A percentile compares a stretch with the other conserved stretches of the same genome.
These are phyloP conservation scores for Botrytis squamosa DNA, from an alignment of 2,329 filamentous ascomycete species.

Conservation along the genomic window DNA sequence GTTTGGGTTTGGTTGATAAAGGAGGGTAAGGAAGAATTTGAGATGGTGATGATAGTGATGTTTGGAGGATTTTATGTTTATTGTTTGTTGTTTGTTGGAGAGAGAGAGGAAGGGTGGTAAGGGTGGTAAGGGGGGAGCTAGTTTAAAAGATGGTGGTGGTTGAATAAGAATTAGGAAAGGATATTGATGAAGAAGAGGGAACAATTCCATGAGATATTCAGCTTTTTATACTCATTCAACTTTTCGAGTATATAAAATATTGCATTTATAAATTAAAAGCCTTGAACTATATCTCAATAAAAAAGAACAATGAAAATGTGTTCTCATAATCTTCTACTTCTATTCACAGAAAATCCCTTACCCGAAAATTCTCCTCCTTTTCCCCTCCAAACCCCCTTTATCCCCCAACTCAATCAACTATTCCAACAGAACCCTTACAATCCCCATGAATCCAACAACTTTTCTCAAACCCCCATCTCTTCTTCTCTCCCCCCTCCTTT, in stretches of 20 bases:
- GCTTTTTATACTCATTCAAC: background rate
- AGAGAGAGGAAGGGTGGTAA: background rate
- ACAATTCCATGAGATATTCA: background rate
- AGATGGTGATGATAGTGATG: background rate
- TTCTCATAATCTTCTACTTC: background rate
- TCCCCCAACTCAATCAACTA: background rate
- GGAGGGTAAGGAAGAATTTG: background rate
- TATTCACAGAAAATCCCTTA: background rate
- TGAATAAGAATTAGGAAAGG: too few species aligned
- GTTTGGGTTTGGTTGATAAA: background rate
- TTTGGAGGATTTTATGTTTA: background rate
- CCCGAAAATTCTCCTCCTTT: background rate
- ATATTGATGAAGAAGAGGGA: too few species aligned
- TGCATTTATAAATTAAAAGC: too few species aligned
- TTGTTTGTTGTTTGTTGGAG: background rate
- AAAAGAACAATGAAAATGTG: background rate
- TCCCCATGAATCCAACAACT: rapidly evolving
- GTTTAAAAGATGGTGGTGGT: too few species aligned
- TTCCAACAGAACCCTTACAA: background rate
- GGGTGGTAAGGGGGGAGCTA: too few species aligned
- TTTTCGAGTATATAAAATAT: background rate
- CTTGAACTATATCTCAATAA: too few species aligned
- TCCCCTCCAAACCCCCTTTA: background rate
- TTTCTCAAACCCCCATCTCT: background rate
- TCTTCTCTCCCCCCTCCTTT: rapidly evolving